Base-by-base conservation (phyloP, 2,329 filamentous ascomycete genomes). In the Diaporthe citri region DNA sequence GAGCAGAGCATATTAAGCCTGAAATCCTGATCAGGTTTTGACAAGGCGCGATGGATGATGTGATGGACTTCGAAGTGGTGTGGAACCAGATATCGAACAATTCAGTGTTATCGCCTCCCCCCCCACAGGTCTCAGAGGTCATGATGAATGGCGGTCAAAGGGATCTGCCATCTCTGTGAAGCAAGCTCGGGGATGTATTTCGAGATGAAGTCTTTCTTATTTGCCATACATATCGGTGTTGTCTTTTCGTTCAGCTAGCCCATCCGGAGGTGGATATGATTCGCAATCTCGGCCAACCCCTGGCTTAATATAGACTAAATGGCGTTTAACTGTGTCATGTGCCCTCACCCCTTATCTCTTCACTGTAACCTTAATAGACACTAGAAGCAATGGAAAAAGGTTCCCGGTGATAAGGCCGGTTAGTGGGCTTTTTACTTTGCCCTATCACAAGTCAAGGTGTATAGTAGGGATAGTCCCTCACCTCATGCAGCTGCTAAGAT, bases 271-370 rank as follows among this genome's bases (percentile, higher is more conserved):
- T 13, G 46, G n/a, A 52, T 15, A 52, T 67, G 34, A 69, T 69
- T 55, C 48, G 64, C 46, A 41, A 69, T 67, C 31, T 67, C 46
- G 34, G n/a, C 9, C 34, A 28, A 41, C 34, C 64, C 64, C 46
- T 55, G 31, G 48, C 64, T 55, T 28, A 55, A 41, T 55, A 41
- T 69, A 69, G 34, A 39, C 46, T 67, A 69, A 52, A 39, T 31
- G 48, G 64, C 15, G 4, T 41, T 28, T 4, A 55, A 55, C 34
- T 41, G n/a, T 28, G 48, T 41, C 64, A 28, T 52, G 28, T 55
- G 31, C 3, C 17, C 64, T 55, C 64, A 20, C 48, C n/a, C 22
- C 22, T 69, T 55, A 46, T 55, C 34, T 69, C 6, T 55, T 28
- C 31, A 13, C 31, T 67, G 46, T 13, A 67, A 39, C 46, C 64